A percentile compares a stretch with the other conserved stretches of the same genome.
phyloP scores from a whole-genome alignment of 768 basidiomycete species.

The Hortiboletus flavorubellus region DNA sequence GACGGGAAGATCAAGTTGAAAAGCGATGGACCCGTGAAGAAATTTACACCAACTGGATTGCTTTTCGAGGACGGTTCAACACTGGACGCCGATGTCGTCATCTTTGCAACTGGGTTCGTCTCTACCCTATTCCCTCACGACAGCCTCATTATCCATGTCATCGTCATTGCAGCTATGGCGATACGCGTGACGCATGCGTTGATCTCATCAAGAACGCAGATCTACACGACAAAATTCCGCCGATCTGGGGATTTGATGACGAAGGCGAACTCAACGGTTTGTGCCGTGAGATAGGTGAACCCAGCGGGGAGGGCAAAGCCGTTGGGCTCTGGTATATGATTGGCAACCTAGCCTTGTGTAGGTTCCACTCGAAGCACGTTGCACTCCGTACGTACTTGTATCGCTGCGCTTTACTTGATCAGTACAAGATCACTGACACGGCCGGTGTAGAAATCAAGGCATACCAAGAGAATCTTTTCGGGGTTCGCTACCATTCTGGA shows the following conservation, averaged over 20 bases:
- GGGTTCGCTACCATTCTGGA: slow-evolving; percentile 15
- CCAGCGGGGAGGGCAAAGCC: slow-evolving; percentile 7
- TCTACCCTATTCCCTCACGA: background rate
- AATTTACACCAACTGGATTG: slow-evolving; percentile 30
- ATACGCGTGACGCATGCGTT: slow-evolving; percentile 16
- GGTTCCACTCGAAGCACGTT: slow-evolving; percentile 67
- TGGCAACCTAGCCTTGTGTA: slow-evolving; percentile 58
- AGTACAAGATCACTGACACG: background rate
- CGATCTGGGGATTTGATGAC: slow-evolving; percentile 30
- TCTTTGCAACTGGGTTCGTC: slow-evolving; percentile 28
- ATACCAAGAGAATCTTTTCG: slow-evolving; percentile 47
- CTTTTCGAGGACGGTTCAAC: slow-evolving; percentile 31
- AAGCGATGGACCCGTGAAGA: slow-evolving; percentile 27
- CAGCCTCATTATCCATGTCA: background rate
- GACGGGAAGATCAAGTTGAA: slow-evolving; percentile 47
- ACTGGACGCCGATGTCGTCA: slow-evolving; percentile 44
- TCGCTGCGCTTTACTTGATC: background rate
- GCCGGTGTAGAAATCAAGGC: slow-evolving; percentile 61
- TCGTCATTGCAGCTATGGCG: slow-evolving; percentile 12
- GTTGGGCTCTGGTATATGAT: slow-evolving; percentile 53
- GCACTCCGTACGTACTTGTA: slow-evolving; percentile 52
- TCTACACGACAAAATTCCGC: slow-evolving; percentile 19
- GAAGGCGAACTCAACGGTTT: slow-evolving; percentile 29
- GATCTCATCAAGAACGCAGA: slow-evolving; percentile 21
- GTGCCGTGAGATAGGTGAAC: slow-evolving; percentile 49